Evolutionary conservation across 2,329 filamentous ascomycete genomes (phyloP).

Genomic region (Ceratocystis harringtonii): DNA sequence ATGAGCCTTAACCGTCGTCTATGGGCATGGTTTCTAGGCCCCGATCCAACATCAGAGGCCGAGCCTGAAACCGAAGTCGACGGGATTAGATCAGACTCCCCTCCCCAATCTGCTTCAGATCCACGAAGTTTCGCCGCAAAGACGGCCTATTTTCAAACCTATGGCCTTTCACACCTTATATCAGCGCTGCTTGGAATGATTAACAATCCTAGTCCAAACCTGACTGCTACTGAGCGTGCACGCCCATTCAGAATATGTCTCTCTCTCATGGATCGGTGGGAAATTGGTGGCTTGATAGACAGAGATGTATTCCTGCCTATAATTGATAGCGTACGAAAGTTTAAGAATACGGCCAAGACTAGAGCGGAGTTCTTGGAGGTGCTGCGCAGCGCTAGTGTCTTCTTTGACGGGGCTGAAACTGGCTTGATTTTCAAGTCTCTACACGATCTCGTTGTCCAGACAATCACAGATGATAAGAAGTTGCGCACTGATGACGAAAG

Average conservation of each 20-base stretch:
- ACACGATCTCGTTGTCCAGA: conserved; percentile 48
- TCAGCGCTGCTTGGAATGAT: conserved; percentile 67
- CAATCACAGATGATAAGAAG: conserved; percentile 25
- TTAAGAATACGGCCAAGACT: conserved; percentile 48
- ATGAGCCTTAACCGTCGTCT: conserved; percentile 92
- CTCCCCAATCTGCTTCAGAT: conserved; percentile 29
- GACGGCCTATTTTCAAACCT: conserved; percentile 69
- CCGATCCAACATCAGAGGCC: conserved; percentile 36
- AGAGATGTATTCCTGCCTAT: conserved; percentile 79
- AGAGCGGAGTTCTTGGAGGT: conserved; percentile 70
- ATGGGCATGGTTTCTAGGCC: conserved; percentile 93
- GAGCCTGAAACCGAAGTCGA: conserved; percentile 26
- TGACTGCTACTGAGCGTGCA: conserved; percentile 44
- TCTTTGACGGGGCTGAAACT: conserved; percentile 95
- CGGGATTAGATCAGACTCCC: conserved; percentile 28
- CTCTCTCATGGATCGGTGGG: conserved; percentile 96
- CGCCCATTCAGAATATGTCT: conserved; percentile 82
- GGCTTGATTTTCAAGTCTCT: conserved; percentile 82
- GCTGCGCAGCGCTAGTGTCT: conserved; percentile 79
- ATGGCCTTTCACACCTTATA: conserved; percentile 60
- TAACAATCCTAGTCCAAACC: conserved; percentile 31
- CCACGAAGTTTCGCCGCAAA: conserved; percentile 39
- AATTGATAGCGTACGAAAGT: conserved; percentile 63
- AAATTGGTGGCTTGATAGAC: conserved; percentile 81
- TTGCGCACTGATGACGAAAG: conserved; percentile 28